These are phyloP conservation scores for Lophiostoma macrostomum DNA, from an alignment of 495 filamentous ascomycete genomes.

Conservation along the genomic window DNA sequence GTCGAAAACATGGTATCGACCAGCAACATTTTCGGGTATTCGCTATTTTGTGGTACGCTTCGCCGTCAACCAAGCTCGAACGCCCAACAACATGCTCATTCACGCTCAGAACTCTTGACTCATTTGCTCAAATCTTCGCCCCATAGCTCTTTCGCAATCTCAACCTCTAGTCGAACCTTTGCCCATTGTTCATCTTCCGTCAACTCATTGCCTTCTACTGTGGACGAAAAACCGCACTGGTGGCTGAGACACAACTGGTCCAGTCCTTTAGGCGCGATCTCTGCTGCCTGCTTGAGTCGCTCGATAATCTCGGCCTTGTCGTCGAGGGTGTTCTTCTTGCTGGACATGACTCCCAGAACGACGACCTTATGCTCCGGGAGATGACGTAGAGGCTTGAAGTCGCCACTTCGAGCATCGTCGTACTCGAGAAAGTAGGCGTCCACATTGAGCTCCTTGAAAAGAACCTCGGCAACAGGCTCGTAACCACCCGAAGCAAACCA, in stretches of 20 bases:
- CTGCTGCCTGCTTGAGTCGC: constrained; percentile 38
- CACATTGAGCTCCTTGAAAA: constrained; percentile 43
- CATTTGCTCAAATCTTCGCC: constrained; percentile 30
- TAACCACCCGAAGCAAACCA: constrained; percentile 42
- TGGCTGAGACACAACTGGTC: constrained; percentile 41
- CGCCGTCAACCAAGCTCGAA: too few relatives aligned
- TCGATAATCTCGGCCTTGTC: constrained; percentile 37
- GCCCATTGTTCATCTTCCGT: constrained; percentile 42
- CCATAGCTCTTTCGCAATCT: constrained; percentile 43
- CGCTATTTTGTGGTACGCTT: too few relatives aligned
- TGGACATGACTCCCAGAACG: constrained; percentile 40
- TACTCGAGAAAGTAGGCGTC: constrained; percentile 46
- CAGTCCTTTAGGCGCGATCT: constrained; percentile 40
- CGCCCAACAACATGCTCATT: too few relatives aligned
- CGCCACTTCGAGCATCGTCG: constrained; percentile 41
- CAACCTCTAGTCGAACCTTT: constrained; percentile 41
- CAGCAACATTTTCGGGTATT: too few relatives aligned
- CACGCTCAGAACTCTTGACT: too few relatives aligned
- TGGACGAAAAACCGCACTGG: constrained; percentile 43
- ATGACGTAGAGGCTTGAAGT: constrained; percentile 41
- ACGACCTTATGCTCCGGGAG: constrained; percentile 42
- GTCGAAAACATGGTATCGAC: too few relatives aligned
- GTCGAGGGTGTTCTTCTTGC: constrained; percentile 40
- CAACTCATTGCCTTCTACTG: constrained; percentile 41
- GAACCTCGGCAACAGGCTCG: constrained; percentile 41